Evolutionary conservation across 2,329 filamentous ascomycete species (phyloP).

Genomic region (Atkinsonella hypoxylon): DNA sequence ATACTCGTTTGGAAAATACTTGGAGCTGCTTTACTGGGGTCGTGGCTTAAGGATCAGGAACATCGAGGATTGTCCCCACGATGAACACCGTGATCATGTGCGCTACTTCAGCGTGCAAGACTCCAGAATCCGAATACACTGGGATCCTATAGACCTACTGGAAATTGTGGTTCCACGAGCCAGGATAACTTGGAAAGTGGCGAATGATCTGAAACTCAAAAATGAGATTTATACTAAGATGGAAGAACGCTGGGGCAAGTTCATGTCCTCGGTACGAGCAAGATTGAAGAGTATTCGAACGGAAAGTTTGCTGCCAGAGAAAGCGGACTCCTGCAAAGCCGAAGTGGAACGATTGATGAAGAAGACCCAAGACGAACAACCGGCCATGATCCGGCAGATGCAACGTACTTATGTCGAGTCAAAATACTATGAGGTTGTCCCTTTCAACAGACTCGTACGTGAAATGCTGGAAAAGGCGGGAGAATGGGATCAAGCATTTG

Average conservation of each 20-base stretch:
- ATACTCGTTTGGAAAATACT: constrained; percentile 95
- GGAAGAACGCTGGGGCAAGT: constrained; percentile 71
- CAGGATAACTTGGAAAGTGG: constrained; percentile 94
- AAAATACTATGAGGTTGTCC: constrained; percentile 93
- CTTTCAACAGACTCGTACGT: constrained; percentile 77
- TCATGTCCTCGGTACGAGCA: constrained; percentile 76
- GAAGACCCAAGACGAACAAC: constrained; percentile 75
- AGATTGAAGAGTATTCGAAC: constrained; percentile 81
- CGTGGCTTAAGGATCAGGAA: constrained; percentile 64
- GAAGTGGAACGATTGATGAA: constrained; percentile 71
- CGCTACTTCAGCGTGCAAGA: constrained; percentile 86
- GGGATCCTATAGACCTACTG: constrained; percentile 82
- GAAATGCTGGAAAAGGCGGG: constrained; percentile 87
- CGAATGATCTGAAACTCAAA: constrained; percentile 82
- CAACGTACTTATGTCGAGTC: constrained; percentile 88
- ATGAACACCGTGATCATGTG: constrained; percentile 84
- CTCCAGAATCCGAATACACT: constrained; percentile 77
- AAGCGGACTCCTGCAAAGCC: constrained; percentile 65
- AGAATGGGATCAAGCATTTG: constrained; percentile 85
- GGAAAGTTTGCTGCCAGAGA: constrained; percentile 81
- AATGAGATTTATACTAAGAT: constrained; percentile 80
- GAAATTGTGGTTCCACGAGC: constrained; percentile 89
- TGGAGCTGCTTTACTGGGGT: constrained; percentile 97
- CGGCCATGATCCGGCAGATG: constrained; percentile 59
- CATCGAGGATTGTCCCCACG: constrained; percentile 67